These are phyloP conservation scores for Akanthomyces uredinophilus DNA, from an alignment of 2,329 filamentous ascomycete species.

Conservation along the genomic window DNA sequence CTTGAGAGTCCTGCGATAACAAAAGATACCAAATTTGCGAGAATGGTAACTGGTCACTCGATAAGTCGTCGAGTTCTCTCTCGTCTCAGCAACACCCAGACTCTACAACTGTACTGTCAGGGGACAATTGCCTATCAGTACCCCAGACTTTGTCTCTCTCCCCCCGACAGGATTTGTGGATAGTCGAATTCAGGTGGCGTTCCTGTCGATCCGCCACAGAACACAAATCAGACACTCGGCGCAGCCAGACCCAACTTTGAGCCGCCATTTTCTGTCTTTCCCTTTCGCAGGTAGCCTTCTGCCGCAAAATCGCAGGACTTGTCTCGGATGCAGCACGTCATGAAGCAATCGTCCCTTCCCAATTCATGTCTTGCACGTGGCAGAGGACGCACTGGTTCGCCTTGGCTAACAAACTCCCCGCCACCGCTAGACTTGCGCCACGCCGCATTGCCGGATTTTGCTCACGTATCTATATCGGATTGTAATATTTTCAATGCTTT, in stretches of 20 bases:
- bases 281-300: no score
- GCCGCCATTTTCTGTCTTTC: background rate
- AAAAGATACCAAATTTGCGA: background rate
- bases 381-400: background rate
- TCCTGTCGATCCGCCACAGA: no score
- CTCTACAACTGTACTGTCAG: background rate
- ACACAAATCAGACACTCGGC: no score
- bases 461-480: background rate
- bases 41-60: background rate
- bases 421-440: background rate
- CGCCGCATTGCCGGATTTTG: background rate
- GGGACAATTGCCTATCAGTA: background rate
- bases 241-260: background rate
- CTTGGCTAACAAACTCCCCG: background rate
- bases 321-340: background rate
- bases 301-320: no score
- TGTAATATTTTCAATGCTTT: no score
- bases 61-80: background rate
- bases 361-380: background rate
- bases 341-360: background rate
- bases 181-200: no score
- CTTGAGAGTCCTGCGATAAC: no score
- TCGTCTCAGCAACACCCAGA: background rate
- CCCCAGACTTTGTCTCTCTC: no score
- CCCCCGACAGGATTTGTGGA: no score